These are phyloP conservation scores for Kluyveromyces wickerhamii DNA, from an alignment of 805 yeast species.

Conservation along the genomic window DNA sequence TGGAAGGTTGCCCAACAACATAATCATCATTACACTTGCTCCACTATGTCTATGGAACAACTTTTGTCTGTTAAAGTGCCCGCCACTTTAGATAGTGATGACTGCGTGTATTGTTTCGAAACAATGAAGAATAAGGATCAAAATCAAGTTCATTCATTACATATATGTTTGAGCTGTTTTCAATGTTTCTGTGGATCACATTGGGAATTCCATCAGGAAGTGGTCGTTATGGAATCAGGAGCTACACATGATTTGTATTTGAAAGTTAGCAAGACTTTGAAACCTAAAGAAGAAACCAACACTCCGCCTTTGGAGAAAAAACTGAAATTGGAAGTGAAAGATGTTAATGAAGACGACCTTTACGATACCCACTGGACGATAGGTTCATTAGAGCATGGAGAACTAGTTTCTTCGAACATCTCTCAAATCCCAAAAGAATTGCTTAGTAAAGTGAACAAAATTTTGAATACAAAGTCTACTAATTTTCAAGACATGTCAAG, in stretches of 20 bases:
- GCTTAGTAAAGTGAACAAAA: conserved; percentile 14
- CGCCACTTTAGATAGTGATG: conserved; percentile 66
- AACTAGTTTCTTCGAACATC: conserved; percentile 17
- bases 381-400: conserved; percentile 6
- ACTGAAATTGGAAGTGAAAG: conserved; percentile 25
- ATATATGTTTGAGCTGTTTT: conserved; percentile 67
- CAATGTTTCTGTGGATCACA: conserved; percentile 63
- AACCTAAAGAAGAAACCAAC: conserved; percentile 29
- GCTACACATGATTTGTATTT: conserved; percentile 51
- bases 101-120: conserved; percentile 81
- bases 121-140: conserved; percentile 43
- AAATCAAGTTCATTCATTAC: conserved; percentile 34
- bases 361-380: conserved; percentile 26
- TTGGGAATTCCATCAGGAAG: conserved; percentile 46
- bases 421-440: conserved; percentile 3
- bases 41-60: conserved; percentile 12
- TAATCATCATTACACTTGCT: not conserved
- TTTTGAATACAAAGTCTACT: conserved; percentile 24
- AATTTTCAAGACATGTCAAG: conserved; percentile 50
- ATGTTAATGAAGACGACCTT: conserved; percentile 25
- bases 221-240: conserved; percentile 17
- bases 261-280: conserved; percentile 47
- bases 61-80: conserved; percentile 17
- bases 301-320: conserved; percentile 20
- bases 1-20: too few relatives aligned